A percentile compares a stretch with the other conserved stretches of the same genome.
These are phyloP conservation scores for Blastobotrys peoriensis DNA, from an alignment of 805 yeast species.

Conservation along the genomic window DNA sequence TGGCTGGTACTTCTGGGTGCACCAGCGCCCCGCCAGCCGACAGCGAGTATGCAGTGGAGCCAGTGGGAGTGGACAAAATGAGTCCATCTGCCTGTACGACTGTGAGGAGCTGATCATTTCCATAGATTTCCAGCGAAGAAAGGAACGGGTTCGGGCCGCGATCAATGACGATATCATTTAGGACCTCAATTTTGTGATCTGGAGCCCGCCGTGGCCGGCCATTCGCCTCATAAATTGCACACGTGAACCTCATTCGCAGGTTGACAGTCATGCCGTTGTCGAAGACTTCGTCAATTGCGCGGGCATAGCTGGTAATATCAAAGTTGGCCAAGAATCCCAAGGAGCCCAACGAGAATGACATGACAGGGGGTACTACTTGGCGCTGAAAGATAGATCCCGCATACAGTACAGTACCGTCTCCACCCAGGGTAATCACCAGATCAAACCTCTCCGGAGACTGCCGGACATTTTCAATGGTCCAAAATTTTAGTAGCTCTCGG, in stretches of 20 bases:
- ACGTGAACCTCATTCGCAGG: constrained; percentile 80
- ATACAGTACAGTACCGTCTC: constrained; percentile 90
- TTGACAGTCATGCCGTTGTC: constrained; percentile 70
- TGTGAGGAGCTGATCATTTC: constrained; percentile 78
- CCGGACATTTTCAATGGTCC: constrained; percentile 56
- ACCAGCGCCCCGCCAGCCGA: constrained; percentile 95
- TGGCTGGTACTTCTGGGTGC: constrained; percentile 90
- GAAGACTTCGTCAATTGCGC: constrained; percentile 50
- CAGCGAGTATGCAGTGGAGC: constrained; percentile 91
- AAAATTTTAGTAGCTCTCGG: constrained; percentile 46
- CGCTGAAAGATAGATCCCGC: constrained; percentile 78
- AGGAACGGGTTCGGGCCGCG: constrained; percentile 93
- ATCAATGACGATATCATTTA: constrained; percentile 86
- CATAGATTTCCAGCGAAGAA: constrained; percentile 81
- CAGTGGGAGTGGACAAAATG: constrained; percentile 91
- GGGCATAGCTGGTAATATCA: constrained; percentile 65
- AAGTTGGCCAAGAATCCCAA: constrained; percentile 87
- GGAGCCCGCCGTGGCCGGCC: constrained; percentile 37
- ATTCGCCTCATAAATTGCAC: constrained; percentile 55
- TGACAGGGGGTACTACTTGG: constrained; percentile 75
- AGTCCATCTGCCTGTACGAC: constrained; percentile 93
- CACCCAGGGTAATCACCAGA: constrained; percentile 81
- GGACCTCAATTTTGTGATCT: constrained; percentile 51
- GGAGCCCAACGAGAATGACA: constrained; percentile 82
- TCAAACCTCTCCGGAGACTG: constrained; percentile 49